Evolutionary conservation across 1,139 yeast genomes (phyloP).

Genomic region (Suhomyces kunorum): DNA sequence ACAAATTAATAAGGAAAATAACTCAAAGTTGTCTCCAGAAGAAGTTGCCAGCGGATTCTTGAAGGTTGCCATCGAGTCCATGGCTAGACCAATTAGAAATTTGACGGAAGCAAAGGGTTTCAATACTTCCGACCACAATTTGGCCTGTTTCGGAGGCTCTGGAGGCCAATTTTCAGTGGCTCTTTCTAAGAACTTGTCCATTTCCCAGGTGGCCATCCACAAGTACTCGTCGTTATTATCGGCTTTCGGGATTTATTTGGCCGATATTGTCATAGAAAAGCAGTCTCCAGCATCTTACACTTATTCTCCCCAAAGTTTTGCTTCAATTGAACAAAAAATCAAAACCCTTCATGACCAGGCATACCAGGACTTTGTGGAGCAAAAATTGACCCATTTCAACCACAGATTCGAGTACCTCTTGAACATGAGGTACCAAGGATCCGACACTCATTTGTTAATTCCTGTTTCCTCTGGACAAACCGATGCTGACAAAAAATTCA

Average conservation of each 20-base stretch:
- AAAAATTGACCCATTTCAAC: conserved; percentile 27
- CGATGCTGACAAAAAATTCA: conserved; percentile 31
- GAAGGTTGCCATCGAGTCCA: conserved; percentile 47
- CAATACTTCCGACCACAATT: conserved; percentile 42
- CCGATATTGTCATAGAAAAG: conserved; percentile 56
- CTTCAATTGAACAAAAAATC: conserved; percentile 28
- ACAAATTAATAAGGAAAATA: conserved; percentile 32
- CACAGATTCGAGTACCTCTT: conserved; percentile 59
- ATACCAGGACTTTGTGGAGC: conserved; percentile 33
- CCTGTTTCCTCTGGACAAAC: conserved; percentile 23
- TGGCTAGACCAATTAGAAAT: conserved; percentile 49
- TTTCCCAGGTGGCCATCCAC: conserved; percentile 42
- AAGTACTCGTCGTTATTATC: conserved; percentile 47
- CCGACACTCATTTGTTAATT: conserved; percentile 83
- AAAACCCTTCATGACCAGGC: conserved; percentile 30
- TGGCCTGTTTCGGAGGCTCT: conserved; percentile 51
- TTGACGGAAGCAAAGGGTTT: conserved; percentile 48
- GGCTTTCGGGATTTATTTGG: conserved; percentile 47
- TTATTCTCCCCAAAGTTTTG: conserved; percentile 23
- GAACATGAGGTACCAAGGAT: conserved; percentile 81
- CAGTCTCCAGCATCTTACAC: conserved; percentile 56
- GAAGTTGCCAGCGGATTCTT: conserved; percentile 48
- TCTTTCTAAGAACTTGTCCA: conserved; percentile 42
- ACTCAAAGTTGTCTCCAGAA: conserved; percentile 32
- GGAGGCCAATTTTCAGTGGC: conserved; percentile 49